Evolutionary conservation across 441 rosid genomes (phyloP).

Genomic region (Adansonia madagascariensis): DNA sequence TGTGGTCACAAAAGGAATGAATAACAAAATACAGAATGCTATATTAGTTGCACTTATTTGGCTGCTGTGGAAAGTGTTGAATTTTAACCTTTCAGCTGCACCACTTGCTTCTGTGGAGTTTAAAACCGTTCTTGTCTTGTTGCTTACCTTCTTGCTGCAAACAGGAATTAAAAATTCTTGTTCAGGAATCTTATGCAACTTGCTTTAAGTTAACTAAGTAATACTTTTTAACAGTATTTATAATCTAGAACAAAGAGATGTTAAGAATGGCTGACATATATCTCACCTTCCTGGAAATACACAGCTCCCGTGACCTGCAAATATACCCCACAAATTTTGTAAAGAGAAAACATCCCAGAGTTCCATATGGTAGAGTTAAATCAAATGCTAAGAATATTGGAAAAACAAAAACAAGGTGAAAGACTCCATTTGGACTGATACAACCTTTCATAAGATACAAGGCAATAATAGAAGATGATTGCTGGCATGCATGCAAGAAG

Average conservation of each 20-base stretch:
- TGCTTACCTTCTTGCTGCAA: conserved; percentile 78
- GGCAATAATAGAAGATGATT: conserved; percentile 31
- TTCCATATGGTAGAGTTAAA: not conserved
- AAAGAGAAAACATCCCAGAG: conserved; percentile 31
- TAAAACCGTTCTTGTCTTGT: conserved; percentile 56
- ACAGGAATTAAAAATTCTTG: not conserved
- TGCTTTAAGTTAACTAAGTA: not conserved
- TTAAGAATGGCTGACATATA: not conserved
- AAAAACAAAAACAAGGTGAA: conserved; percentile 11
- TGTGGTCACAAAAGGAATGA: conserved; percentile 41
- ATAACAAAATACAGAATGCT: conserved; percentile 47
- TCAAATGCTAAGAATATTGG: not conserved
- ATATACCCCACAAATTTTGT: conserved; percentile 26
- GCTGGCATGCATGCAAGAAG: conserved; percentile 21
- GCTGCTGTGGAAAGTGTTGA: conserved; percentile 40
- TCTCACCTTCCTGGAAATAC: conserved; percentile 93
- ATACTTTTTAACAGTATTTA: conserved; percentile 20
- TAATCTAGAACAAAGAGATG: not conserved
- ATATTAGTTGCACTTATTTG: conserved; percentile 49
- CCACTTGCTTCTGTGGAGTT: conserved; percentile 62
- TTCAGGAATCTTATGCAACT: conserved; percentile 12
- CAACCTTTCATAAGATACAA: conserved; percentile 8
- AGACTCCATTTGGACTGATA: conserved; percentile 15
- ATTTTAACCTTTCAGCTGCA: conserved; percentile 49
- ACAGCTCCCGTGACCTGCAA: conserved; percentile 94